Conservation (phyloP, 2,329 filamentous ascomycete species). For the Diaporthe eres region DNA sequence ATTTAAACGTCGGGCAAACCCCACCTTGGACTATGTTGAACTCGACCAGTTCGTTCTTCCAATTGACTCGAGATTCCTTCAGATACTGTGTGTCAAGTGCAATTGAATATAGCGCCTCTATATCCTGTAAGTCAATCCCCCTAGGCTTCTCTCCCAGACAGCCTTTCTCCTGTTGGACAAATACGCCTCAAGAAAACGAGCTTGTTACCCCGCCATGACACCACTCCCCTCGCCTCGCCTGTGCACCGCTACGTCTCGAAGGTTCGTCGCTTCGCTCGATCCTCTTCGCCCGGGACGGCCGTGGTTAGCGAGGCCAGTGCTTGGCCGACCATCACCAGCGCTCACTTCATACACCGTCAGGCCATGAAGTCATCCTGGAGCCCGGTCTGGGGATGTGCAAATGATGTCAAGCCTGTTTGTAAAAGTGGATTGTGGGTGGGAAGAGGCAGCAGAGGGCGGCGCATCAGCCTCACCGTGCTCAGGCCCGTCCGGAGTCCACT, state of each 20-base stretch:
- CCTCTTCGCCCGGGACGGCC: not conserved
- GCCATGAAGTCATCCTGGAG: constrained; percentile 34
- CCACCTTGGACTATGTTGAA: constrained; percentile 10
- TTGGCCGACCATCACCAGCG: not conserved
- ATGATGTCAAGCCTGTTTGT: constrained; percentile 37
- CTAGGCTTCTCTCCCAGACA: not conserved
- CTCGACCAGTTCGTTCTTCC: not conserved
- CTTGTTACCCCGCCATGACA: constrained; percentile 35
- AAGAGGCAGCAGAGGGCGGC: constrained; percentile 10
- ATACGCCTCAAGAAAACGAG: not conserved
- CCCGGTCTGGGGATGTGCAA: constrained; percentile 10
- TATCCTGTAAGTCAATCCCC: not conserved
- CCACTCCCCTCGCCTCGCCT: not conserved
- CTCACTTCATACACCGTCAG: constrained; percentile 1
- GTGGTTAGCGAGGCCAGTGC: constrained; percentile 5
- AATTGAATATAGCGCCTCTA: not conserved
- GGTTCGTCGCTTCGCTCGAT: constrained; percentile 4
- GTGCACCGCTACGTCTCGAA: not conserved
- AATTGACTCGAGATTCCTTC: not conserved
- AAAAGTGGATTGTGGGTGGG: constrained; percentile 32
- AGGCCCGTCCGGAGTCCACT: constrained; percentile 14
- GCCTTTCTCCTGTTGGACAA: not conserved
- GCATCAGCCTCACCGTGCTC: constrained; percentile 22
- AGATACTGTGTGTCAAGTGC: constrained; percentile 4
- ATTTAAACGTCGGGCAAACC: constrained; percentile 35